phyloP scores from a whole-genome alignment of 1,284 basidiomycete species.

The Leccinum angustisporum region DNA sequence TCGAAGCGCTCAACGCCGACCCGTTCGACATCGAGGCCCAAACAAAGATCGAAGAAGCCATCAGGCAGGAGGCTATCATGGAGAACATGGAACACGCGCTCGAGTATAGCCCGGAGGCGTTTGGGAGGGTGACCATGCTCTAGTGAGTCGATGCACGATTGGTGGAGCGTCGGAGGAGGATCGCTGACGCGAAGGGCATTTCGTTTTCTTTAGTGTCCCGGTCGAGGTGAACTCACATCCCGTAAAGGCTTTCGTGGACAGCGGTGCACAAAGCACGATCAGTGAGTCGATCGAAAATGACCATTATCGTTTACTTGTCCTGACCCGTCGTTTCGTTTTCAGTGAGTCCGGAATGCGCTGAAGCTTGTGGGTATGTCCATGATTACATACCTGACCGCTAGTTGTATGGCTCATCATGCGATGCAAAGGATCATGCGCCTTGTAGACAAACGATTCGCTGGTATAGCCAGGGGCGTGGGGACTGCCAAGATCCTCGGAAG shows the following conservation, averaged over 20 bases:
- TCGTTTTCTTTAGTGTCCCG: conserved; percentile 50
- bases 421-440: conserved; percentile 82
- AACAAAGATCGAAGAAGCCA: conserved; percentile 90
- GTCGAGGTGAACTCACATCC: conserved; percentile 91
- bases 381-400: neutral
- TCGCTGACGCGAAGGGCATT: conserved; percentile 15
- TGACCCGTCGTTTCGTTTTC: conserved; percentile 13
- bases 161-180: neutral
- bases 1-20: conserved; percentile 74
- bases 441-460: conserved; percentile 84
- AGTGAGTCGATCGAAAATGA: conserved; percentile 53
- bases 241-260: conserved; percentile 97
- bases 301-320: conserved; percentile 3
- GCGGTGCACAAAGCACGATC: conserved; percentile 95
- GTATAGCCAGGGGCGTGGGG: conserved; percentile 94
- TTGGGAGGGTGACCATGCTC: conserved; percentile 95
- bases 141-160: conserved; percentile 60
- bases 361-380: conserved; percentile 77
- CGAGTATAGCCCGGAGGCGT: conserved; percentile 90
- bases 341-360: conserved; percentile 96
- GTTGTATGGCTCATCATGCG: neutral
- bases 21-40: conserved; percentile 93
- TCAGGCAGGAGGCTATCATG: conserved; percentile 84
- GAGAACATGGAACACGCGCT: conserved; percentile 93
- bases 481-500: conserved; percentile 94